These are phyloP conservation scores for Lyophyllum atratum DNA, from an alignment of 768 basidiomycete species.

Conservation along the genomic window DNA sequence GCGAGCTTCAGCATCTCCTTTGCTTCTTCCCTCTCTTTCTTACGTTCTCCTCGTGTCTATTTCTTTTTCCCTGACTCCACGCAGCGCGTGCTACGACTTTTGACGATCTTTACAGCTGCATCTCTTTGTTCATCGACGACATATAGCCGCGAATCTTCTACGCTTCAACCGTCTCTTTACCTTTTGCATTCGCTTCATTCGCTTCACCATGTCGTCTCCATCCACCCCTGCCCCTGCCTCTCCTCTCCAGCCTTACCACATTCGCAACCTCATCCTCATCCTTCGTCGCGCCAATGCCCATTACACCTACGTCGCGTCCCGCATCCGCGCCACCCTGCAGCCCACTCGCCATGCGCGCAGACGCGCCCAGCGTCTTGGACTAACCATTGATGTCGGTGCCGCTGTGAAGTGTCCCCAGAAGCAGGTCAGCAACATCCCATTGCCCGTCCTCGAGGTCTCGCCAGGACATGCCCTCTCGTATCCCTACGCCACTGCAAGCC, in stretches of 20 bases:
- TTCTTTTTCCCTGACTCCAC: too few relatives aligned
- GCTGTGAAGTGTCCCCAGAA: conserved; percentile 41
- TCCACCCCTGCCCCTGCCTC: conserved; percentile 5
- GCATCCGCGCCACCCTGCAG: conserved; percentile 32
- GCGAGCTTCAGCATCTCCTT: conserved; percentile 20
- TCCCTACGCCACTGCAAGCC: conserved; percentile 12
- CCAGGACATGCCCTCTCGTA: too few relatives aligned
- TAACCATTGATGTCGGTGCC: conserved; percentile 42
- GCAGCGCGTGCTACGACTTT: conserved; percentile 36
- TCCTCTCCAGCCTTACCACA: conserved; percentile 26
- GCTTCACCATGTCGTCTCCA: conserved; percentile 21
- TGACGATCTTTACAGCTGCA: conserved; percentile 5
- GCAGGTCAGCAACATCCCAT: conserved; percentile 40
- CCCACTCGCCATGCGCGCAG: conserved; percentile 49
- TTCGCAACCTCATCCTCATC: conserved; percentile 38
- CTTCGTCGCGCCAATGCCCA: conserved; percentile 46
- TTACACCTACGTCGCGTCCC: conserved; percentile 38
- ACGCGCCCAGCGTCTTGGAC: conserved; percentile 45
- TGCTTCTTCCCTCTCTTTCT: conserved; percentile 18
- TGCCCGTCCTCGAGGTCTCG: conserved; percentile 35
- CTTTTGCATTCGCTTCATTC: conserved; percentile 1
- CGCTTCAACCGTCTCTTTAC: background rate
- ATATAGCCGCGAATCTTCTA: background rate
- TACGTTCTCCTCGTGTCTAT: conserved; percentile 6
- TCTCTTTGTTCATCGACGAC: conserved; percentile 12